A percentile compares a stretch with the other conserved stretches of the same genome.
phyloP scores from a whole-genome alignment of 2,329 filamentous ascomycete genomes.

The Clarireedia homoeocarpa region DNA sequence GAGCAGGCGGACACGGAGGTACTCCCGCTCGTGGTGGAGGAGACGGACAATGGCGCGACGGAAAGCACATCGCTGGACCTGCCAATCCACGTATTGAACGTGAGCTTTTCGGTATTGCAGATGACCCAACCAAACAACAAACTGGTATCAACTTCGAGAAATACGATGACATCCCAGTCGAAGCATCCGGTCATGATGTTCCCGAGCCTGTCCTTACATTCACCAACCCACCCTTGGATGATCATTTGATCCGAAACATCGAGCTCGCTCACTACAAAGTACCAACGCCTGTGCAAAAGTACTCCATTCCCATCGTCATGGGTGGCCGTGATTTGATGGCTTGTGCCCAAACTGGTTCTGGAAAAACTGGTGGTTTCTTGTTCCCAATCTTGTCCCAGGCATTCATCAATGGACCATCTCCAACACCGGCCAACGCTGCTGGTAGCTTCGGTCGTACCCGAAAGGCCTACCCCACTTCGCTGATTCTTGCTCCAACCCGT shows the following conservation, averaged over 20 bases:
- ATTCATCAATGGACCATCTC: constrained; percentile 78
- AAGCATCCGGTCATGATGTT: constrained; percentile 88
- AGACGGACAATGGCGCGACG: constrained; percentile 93
- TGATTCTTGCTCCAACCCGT: constrained; percentile 94
- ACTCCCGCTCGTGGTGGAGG: constrained; percentile 66
- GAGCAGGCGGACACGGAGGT: constrained; percentile 35
- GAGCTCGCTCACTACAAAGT: constrained; percentile 89
- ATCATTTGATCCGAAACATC: constrained; percentile 90
- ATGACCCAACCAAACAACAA: constrained; percentile 91
- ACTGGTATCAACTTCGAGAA: constrained; percentile 99
- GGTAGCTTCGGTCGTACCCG: constrained; percentile 84
- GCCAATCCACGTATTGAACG: constrained; percentile 85
- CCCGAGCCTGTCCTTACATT: constrained; percentile 87
- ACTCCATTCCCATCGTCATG: constrained; percentile 99
- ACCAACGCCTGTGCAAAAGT: constrained; percentile 96
- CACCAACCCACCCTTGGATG: constrained; percentile 89
- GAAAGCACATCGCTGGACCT: constrained; percentile 90
- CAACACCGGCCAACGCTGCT: constrained; percentile 52
- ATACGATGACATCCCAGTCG: constrained; percentile 98
- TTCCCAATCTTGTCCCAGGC: constrained; percentile 99
- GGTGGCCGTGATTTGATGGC: constrained; percentile 97
- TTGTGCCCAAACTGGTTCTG: constrained; percentile 98
- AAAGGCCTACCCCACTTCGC: constrained; percentile 93
- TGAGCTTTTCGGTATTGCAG: constrained; percentile 84
- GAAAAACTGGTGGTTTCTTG: constrained; percentile 99